Evolutionary conservation across 148 eudicot species (phyloP).

Genomic region (Rhododendron mucronatum): DNA sequence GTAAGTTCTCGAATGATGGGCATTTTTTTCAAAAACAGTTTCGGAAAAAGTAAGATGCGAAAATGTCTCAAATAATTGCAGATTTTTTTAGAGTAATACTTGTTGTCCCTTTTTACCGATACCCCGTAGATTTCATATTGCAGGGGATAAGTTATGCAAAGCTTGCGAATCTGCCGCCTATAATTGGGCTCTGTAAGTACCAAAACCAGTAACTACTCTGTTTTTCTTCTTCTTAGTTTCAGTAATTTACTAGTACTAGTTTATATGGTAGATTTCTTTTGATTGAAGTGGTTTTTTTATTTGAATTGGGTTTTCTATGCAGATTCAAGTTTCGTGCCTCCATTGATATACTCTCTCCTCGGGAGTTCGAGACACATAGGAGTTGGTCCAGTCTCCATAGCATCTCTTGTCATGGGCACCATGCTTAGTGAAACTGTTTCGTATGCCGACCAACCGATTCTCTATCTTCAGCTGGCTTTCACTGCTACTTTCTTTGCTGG

Average conservation of each 20-base stretch:
- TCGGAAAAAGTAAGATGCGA: not conserved
- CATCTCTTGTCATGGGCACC: slow-evolving; percentile 73
- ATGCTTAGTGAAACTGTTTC: slow-evolving; percentile 58
- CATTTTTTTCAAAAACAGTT: not conserved
- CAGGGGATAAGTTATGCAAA: slow-evolving; percentile 99
- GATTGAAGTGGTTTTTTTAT: not conserved
- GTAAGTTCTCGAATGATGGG: not conserved
- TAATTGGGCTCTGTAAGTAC: slow-evolving; percentile 81
- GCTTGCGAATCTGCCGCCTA: slow-evolving; percentile 95
- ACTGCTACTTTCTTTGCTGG: slow-evolving; percentile 71
- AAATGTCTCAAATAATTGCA: not conserved
- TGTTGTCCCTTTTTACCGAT: not conserved
- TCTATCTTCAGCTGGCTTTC: slow-evolving; percentile 59
- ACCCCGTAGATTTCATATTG: slow-evolving; percentile 10
- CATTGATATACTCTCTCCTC: slow-evolving; percentile 53
- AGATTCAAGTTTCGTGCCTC: slow-evolving; percentile 80
- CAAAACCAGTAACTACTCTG: not conserved
- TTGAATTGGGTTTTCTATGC: slow-evolving; percentile 4
- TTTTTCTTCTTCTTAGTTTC: not conserved
- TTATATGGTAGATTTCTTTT: not conserved
- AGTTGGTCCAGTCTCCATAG: slow-evolving; percentile 72
- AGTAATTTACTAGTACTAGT: too few species aligned
- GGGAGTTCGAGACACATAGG: slow-evolving; percentile 69
- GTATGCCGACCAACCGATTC: slow-evolving; percentile 30
- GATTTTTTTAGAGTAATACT: not conserved